phyloP scores from a whole-genome alignment of 495 filamentous ascomycete genomes.

The Podospora pseudopauciseta region DNA sequence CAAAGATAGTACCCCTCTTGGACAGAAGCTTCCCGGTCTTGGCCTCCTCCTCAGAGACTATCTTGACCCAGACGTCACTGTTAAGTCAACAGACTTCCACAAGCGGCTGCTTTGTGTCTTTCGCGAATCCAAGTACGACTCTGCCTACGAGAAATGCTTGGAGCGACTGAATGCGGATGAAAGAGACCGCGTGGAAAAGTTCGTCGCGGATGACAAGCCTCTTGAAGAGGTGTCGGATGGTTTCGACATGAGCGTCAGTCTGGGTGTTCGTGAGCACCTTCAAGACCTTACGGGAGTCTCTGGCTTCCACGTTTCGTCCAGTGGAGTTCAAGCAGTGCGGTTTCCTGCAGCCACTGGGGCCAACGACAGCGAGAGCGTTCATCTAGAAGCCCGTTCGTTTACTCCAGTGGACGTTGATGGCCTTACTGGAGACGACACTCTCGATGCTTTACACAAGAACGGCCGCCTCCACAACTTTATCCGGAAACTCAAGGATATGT shows the following conservation, averaged over 20 bases:
- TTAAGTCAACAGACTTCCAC: slow-evolving; percentile 1
- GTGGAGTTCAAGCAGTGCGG: background rate
- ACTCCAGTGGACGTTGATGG: background rate
- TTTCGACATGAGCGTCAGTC: slow-evolving; percentile 11
- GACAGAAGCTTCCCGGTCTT: background rate
- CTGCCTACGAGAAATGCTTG: slow-evolving; percentile 10
- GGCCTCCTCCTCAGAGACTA: background rate
- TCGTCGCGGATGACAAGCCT: background rate
- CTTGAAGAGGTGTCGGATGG: slow-evolving; percentile 2
- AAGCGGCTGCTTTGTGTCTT: slow-evolving; percentile 14
- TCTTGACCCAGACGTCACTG: background rate
- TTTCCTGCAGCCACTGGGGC: background rate
- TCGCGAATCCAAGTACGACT: slow-evolving; percentile 10
- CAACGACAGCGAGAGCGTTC: background rate
- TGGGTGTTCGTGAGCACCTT: slow-evolving; percentile 15
- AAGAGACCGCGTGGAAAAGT: background rate
- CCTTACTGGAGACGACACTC: background rate
- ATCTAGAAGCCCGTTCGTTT: background rate
- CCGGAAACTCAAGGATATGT: background rate
- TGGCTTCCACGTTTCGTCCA: background rate
- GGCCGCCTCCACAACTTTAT: background rate
- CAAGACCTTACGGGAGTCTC: background rate
- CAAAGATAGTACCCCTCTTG: no score
- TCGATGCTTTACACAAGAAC: background rate
- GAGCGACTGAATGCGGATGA: background rate